These are phyloP conservation scores for Colletotrichum nymphaeae DNA, from an alignment of 2,329 filamentous ascomycete species.

Conservation along the genomic window DNA sequence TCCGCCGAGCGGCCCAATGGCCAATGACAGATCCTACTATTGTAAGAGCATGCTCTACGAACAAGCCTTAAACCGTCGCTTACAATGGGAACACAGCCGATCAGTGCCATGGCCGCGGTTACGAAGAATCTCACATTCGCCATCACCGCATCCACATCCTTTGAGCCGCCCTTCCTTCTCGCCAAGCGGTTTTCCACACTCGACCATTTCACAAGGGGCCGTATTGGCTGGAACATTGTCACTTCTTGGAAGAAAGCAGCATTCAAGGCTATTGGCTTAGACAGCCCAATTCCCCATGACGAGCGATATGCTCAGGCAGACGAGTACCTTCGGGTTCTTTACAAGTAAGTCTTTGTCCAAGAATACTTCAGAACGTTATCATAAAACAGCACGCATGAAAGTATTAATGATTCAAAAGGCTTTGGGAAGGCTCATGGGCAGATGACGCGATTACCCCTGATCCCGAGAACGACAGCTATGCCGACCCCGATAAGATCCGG, in stretches of 20 bases:
- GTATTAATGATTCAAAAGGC: conserved; percentile 43
- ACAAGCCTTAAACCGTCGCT: accelerated
- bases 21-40: conserved; percentile 74
- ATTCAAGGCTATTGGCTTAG: conserved; percentile 71
- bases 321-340: conserved; percentile 70
- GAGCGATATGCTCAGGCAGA: conserved; percentile 71
- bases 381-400: background rate
- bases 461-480: conserved; percentile 64
- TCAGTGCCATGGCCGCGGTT: conserved; percentile 74
- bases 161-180: conserved; percentile 70
- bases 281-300: conserved; percentile 69
- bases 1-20: conserved; percentile 72
- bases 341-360: conserved; percentile 58
- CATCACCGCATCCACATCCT: conserved; percentile 72
- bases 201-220: conserved; percentile 70
- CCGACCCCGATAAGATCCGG: conserved; percentile 68
- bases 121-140: conserved; percentile 73
- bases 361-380: too few relatives aligned
- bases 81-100: conserved; percentile 54
- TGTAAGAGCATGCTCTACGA: conserved; percentile 49
- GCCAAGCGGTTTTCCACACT: conserved; percentile 72
- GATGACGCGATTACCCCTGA: conserved; percentile 67
- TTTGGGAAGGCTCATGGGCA: conserved; percentile 68
- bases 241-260: conserved; percentile 69
- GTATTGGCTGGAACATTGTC: conserved; percentile 76